A percentile compares a stretch with the other conserved stretches of the same genome.
Conservation (phyloP, 768 basidiomycete species). For the Glaciozyma antarctica region DNA sequence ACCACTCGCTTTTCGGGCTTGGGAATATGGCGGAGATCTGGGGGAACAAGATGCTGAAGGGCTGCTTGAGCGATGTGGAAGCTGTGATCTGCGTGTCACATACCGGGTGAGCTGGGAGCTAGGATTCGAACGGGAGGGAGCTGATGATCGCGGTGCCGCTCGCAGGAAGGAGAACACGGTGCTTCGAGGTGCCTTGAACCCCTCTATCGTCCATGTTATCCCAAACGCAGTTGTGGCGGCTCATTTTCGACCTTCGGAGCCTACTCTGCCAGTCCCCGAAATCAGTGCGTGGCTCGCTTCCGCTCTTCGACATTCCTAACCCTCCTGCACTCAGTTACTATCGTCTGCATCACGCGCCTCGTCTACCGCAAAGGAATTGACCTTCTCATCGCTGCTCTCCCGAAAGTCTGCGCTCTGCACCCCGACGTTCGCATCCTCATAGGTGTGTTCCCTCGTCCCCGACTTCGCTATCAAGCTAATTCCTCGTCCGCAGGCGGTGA, state of each 20-base stretch:
- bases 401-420: slow-evolving; percentile 73
- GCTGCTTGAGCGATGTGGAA: slow-evolving; percentile 78
- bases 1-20: slow-evolving; percentile 93
- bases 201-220: slow-evolving; percentile 71
- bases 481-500: slow-evolving; percentile 61
- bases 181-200: slow-evolving; percentile 67
- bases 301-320: background rate
- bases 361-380: slow-evolving; percentile 96
- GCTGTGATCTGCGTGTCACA: slow-evolving; percentile 93
- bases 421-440: slow-evolving; percentile 82
- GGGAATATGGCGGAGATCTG: slow-evolving; percentile 94
- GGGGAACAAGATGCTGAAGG: slow-evolving; percentile 89
- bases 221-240: slow-evolving; percentile 84
- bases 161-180: slow-evolving; percentile 93
- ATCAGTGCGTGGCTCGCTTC: slow-evolving; percentile 12
- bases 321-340: slow-evolving; percentile 55
- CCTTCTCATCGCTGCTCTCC: slow-evolving; percentile 82
- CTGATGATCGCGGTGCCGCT: background rate
- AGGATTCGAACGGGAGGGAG: background rate
- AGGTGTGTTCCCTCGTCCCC: slow-evolving; percentile 45
- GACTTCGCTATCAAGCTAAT: background rate
- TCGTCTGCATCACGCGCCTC: slow-evolving; percentile 79
- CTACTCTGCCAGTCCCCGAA: slow-evolving; percentile 43
- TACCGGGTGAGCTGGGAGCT: slow-evolving; percentile 58
- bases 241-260: slow-evolving; percentile 62